Evolutionary conservation across 2,329 filamentous ascomycete genomes (phyloP), one percentile per base, ranked within the genome.

Genomic region (Trichoderma simmonsii): DNA sequence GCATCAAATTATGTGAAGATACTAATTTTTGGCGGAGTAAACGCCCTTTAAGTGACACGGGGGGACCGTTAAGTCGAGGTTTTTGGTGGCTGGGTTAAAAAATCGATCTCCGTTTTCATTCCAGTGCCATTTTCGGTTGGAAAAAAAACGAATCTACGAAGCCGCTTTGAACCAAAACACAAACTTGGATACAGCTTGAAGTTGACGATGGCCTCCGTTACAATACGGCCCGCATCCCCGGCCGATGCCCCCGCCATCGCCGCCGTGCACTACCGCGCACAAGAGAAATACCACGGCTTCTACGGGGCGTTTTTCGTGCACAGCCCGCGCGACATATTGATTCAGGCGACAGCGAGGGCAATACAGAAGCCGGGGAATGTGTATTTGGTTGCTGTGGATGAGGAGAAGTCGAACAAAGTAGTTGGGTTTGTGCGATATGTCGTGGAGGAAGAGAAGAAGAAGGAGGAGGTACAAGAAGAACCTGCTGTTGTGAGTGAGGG

Each of bases 291-390:
- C 43, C 70, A 77, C 63, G 71, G 71, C 2, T 76, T 77, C 14
- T 77, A 77, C 66, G 72, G 51, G 2, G 71, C 73, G 0, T 77
- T 77, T 28, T 75, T 77, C 30, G 62, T 61, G 3, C 68, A 15
- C 21, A 57, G 73, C 18, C 74, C 75, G 6, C 32, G 56, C 1
- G 73, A 77, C 1, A 67, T 75, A 4, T 26, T 77, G 1, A 64
- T 21, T 1, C 6, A 8, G 4, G 57, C 72, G 12, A 77, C 72
- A 14, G 28, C 9, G 0, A 24, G 6, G 7, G 71, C 65, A n/a
- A 2, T 71, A 24, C 3, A 34, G 36, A 30, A 69, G 28, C 21
- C 57, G 18, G 54, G 62, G 24, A 63, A 60, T 34, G n/a, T 32
- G 1, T 54, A 68, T 30, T 36, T 73, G 15, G 66, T 74, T 18